These are phyloP conservation scores for Cordyceps cicadae DNA, from an alignment of 2,329 filamentous ascomycete species.

Conservation along the genomic window DNA sequence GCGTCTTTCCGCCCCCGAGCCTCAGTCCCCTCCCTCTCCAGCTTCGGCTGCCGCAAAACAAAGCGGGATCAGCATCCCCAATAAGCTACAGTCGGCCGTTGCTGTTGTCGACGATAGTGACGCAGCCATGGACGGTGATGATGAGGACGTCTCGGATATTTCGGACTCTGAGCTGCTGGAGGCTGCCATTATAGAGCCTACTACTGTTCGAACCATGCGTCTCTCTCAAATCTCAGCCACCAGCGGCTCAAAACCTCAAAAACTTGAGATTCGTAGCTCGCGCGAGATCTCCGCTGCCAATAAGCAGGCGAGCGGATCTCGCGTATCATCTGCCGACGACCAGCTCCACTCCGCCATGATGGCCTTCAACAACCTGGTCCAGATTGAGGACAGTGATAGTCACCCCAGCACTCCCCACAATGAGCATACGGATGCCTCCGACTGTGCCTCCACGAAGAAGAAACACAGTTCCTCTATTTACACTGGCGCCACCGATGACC, in stretches of 20 bases:
- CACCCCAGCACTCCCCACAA: constrained; percentile 14
- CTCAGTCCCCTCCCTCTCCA: not conserved
- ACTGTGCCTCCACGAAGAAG: constrained; percentile 20
- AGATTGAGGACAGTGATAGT: constrained; percentile 10
- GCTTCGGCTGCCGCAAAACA: no score
- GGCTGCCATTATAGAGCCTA: constrained; percentile 6
- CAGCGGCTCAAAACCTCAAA: constrained; percentile 12
- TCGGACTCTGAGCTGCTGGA: constrained; percentile 7
- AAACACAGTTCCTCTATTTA: constrained; percentile 32
- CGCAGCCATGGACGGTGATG: constrained; percentile 4
- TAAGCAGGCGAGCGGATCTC: not conserved
- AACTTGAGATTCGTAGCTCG: constrained; percentile 11
- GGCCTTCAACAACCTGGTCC: constrained; percentile 6
- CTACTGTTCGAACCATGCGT: constrained; percentile 1
- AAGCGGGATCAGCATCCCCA: no score
- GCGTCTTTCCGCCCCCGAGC: not conserved
- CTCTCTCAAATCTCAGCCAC: constrained; percentile 5
- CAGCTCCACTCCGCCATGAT: not conserved
- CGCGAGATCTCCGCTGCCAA: not conserved
- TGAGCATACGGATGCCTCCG: constrained; percentile 21
- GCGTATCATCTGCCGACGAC: not conserved
- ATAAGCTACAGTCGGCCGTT: not conserved
- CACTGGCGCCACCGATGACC: constrained; percentile 29
- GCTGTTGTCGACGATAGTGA: not conserved
- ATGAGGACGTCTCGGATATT: constrained; percentile 4